A percentile compares a stretch with the other conserved stretches of the same genome.
These are phyloP conservation scores for Schizophyllum commune DNA, from an alignment of 1,284 basidiomycete genomes.

Conservation along the genomic window DNA sequence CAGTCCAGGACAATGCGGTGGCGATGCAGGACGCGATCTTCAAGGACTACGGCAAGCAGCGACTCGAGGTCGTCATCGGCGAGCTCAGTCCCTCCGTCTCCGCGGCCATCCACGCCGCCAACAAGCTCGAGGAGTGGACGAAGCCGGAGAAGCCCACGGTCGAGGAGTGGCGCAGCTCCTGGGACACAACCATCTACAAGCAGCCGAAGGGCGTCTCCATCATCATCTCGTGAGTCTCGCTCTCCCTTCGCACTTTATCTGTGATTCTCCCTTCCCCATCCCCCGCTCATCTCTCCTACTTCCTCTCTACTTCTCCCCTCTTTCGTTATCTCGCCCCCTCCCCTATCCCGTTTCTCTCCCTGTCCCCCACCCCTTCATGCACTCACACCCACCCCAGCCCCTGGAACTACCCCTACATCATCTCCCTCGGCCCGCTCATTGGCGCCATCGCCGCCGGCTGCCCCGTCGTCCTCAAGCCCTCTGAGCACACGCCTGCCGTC, in stretches of 20 bases:
- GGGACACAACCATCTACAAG: slow-evolving; percentile 39
- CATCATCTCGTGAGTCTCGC: slow-evolving; percentile 31
- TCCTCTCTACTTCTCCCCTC: no score
- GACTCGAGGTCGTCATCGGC: slow-evolving; percentile 29
- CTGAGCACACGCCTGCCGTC: slow-evolving; percentile 67
- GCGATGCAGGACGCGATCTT: slow-evolving; percentile 39
- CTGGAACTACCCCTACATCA: slow-evolving; percentile 34
- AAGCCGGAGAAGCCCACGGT: slow-evolving; percentile 35
- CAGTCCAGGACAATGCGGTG: slow-evolving; percentile 52
- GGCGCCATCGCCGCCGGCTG: slow-evolving; percentile 81
- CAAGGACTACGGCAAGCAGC: slow-evolving; percentile 47
- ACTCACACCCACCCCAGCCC: slow-evolving; percentile 15
- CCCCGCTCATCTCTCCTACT: no score
- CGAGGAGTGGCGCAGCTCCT: slow-evolving; percentile 27
- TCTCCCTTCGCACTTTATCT: no score
- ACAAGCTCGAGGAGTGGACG: slow-evolving; percentile 45
- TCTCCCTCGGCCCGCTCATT: slow-evolving; percentile 31
- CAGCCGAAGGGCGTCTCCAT: slow-evolving; percentile 44
- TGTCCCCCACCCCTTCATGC: background rate
- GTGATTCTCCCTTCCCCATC: no score
- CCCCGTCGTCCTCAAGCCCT: slow-evolving; percentile 71
- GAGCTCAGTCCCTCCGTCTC: slow-evolving; percentile 33
- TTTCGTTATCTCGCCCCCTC: no score
- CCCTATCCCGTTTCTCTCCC: no score
- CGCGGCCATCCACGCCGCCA: slow-evolving; percentile 38